phyloP scores from a whole-genome alignment of 768 basidiomycete genomes.

The Leccinum boreale region DNA sequence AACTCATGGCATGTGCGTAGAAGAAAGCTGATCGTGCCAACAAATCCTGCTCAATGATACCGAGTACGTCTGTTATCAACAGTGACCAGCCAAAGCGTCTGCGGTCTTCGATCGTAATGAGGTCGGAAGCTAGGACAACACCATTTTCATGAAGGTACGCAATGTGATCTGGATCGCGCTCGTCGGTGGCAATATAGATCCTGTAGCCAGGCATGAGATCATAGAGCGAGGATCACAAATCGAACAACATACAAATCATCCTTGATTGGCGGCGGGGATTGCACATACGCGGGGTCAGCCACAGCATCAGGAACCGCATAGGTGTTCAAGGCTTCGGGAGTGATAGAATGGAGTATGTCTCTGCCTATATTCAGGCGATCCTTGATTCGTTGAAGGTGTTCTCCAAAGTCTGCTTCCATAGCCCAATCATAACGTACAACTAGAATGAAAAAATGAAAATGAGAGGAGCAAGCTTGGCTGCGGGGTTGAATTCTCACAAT shows the following conservation, averaged over 20 bases:
- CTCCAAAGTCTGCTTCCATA: constrained; percentile 34
- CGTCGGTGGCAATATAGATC: constrained; percentile 40
- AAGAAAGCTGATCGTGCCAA: constrained; percentile 37
- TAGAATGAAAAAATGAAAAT: neutral
- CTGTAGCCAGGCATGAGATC: constrained; percentile 16
- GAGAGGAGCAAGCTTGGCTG: neutral
- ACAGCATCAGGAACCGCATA: constrained; percentile 22
- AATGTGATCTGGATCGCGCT: constrained; percentile 36
- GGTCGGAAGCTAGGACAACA: constrained; percentile 38
- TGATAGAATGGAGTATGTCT: constrained; percentile 17
- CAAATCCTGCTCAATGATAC: constrained; percentile 42
- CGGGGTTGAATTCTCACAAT: constrained; percentile 29
- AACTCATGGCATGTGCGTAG: constrained; percentile 42
- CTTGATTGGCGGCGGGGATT: constrained; percentile 14
- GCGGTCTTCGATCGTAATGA: constrained; percentile 42
- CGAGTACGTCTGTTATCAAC: constrained; percentile 41
- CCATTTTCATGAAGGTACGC: constrained; percentile 34
- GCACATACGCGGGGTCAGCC: constrained; percentile 17
- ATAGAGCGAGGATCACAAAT: neutral
- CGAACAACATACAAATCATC: constrained; percentile 18
- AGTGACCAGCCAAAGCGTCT: constrained; percentile 42
- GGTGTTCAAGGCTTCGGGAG: constrained; percentile 13
- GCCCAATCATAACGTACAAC: constrained; percentile 35
- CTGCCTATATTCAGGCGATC: constrained; percentile 21
- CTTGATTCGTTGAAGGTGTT: constrained; percentile 36